phyloP scores from a whole-genome alignment of 495 filamentous ascomycete genomes.

The Platismatia glauca region DNA sequence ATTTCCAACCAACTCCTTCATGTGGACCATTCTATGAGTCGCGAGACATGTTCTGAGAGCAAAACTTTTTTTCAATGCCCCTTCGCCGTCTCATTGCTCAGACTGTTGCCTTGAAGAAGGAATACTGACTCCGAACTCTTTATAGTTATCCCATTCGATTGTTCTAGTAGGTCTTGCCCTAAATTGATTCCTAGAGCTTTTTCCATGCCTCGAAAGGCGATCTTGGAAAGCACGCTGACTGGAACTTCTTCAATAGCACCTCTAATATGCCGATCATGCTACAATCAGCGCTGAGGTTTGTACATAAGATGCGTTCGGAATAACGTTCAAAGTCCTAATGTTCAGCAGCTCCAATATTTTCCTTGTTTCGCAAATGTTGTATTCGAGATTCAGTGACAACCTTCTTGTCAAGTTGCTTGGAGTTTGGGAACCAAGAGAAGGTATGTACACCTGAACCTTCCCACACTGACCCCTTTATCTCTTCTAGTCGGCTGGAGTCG shows the following conservation, averaged over 20 bases:
- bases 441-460: slow-evolving; percentile 25
- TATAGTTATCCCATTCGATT: slow-evolving; percentile 67
- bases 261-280: slow-evolving; percentile 96
- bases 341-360: slow-evolving; percentile 85
- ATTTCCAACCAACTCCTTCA: too few species aligned
- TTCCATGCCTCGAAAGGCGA: neutral
- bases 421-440: slow-evolving; percentile 96
- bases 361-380: slow-evolving; percentile 97
- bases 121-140: too few species aligned
- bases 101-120: too few species aligned
- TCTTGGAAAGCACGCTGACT: neutral
- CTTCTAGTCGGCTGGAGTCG: neutral
- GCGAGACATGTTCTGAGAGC: too few species aligned
- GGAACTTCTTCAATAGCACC: slow-evolving; percentile 24
- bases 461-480: neutral
- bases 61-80: too few species aligned
- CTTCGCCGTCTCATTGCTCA: too few species aligned
- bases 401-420: slow-evolving; percentile 92
- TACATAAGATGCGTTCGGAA: too few species aligned
- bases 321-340: too few species aligned
- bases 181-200: neutral
- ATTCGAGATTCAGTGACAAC: slow-evolving; percentile 96
- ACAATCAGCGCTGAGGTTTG: slow-evolving; percentile 66
- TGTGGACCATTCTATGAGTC: too few species aligned
- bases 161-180: slow-evolving; percentile 32